Evolutionary conservation across 2,329 filamentous ascomycete genomes (phyloP), one percentile per base, ranked within the genome.

Genomic region (Verticillium nubilum): DNA sequence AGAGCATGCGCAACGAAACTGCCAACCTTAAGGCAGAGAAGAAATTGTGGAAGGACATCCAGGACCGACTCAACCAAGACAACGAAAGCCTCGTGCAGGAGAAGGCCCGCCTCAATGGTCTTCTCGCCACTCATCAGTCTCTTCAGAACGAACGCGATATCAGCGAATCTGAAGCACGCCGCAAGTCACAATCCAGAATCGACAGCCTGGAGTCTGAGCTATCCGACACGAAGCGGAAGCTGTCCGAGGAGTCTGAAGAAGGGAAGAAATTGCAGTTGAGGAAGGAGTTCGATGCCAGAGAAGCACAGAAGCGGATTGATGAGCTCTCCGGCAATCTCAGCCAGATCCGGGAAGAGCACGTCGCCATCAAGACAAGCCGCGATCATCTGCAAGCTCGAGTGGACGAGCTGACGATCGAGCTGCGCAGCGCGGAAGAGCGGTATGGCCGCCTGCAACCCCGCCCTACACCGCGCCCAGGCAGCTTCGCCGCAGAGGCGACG

Each of bases 1-100:
- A 99, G 69, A 93, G 92, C 68, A 84, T 97, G 73, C 89, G 92
- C 57, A 92, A 92, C 64, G 95, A 99, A 71, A 92, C 88, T 58
- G 88, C 92, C 17, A 97, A 98, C 69, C 83, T 97, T 33, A 97
- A 96, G 73, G 93, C 94, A 0, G 94, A 98, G 74, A 97, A 97
- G 76, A 90, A 92, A 37, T 81, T 99, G 10, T 97, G 91, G 90
- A 96, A 95, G 77, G 91, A 89, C 59, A 96, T 97, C 33, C 93
- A 98, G 71, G 88, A 90, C 63, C 87, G 96, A 57, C 80, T 98
- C 52, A 89, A 86, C 63, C 91, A 95, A 67, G 93, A 98, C 69
- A 97, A 95, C 64, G 92, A 97, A 69, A 86, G 78, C 23, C 79
- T 98, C 13, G 83, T 90, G 50, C 91, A 96, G 61, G 95, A 99